phyloP scores from a whole-genome alignment of 2,329 filamentous ascomycete species.

The Davidsoniella virescens region DNA sequence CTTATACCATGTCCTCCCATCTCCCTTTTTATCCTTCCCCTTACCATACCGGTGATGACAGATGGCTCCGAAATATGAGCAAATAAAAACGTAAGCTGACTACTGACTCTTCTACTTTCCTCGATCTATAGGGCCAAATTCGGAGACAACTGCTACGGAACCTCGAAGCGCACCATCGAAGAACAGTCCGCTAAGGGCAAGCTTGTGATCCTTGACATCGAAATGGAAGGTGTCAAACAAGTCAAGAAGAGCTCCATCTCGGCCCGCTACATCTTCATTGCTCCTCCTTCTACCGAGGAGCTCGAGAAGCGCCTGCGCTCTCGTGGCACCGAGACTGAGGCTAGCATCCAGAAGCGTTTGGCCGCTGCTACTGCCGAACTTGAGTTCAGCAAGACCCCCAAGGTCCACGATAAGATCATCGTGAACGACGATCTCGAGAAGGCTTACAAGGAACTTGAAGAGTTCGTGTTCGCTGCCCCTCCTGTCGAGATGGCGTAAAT shows the following conservation, averaged over 20 bases:
- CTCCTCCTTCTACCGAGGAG: slow-evolving; percentile 58
- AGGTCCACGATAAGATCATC: slow-evolving; percentile 28
- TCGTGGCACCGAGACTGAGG: slow-evolving; percentile 64
- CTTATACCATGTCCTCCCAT: background rate
- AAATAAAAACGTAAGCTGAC: background rate
- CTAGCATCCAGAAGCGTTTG: slow-evolving; percentile 51
- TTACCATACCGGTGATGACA: no score
- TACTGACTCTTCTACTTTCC: background rate
- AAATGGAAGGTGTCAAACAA: slow-evolving; percentile 96
- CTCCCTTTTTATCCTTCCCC: no score
- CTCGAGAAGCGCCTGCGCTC: slow-evolving; percentile 61
- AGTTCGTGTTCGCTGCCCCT: slow-evolving; percentile 27
- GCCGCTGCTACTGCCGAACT: slow-evolving; percentile 59
- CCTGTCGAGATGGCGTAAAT: slow-evolving; percentile 2
- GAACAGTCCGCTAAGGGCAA: slow-evolving; percentile 54
- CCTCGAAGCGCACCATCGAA: slow-evolving; percentile 62
- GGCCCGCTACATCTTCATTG: slow-evolving; percentile 71
- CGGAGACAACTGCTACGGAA: slow-evolving; percentile 75
- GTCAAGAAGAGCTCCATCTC: slow-evolving; percentile 60
- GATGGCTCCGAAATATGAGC: slow-evolving; percentile 17
- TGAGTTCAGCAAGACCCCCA: slow-evolving; percentile 51
- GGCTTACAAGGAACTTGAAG: slow-evolving; percentile 37
- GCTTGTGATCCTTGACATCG: slow-evolving; percentile 80
- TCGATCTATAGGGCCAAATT: slow-evolving; percentile 48
- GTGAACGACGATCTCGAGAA: slow-evolving; percentile 29